Base-by-base conservation (phyloP, 257 asterid genomes). In the Solanum lignicaule region DNA sequence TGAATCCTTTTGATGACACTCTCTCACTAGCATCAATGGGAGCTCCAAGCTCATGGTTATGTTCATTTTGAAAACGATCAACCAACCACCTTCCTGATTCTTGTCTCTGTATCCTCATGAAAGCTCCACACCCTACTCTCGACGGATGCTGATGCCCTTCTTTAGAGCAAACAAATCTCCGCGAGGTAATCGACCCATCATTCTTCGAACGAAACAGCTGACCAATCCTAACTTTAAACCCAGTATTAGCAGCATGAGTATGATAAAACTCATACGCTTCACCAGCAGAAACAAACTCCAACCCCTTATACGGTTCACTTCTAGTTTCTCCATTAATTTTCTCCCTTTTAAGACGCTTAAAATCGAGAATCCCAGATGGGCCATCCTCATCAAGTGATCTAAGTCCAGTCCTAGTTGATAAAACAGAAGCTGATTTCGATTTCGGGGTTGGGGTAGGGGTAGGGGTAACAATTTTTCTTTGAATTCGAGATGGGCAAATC, bases 111-210 rank as follows among this genome's bases (percentile, higher is more conserved):
- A 96, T 96, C 92, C 98, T 92, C 98, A 95, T 94, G 88, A 89
- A 96, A n/a, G 98, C 98, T 18, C 99, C 99, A 87, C 99, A 96
- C 9, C 99, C 99, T n/a, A 94, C 94, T 92, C 99, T 95, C 1
- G 98, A 96, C 72, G 99, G 99, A 89, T 96, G 99, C 87, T 96
- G 99, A 87, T 93, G 96, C 89, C 99, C 99, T 92, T 95, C 99
- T 88, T 96, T 96, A 38, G 98, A 96, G 93, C 99, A 96, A 85
- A 96, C 98, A 87, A 96, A 96, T 92, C 99, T 95, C 48, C 98
- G 91, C 8, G 99, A 96, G 83, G 99, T 96, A 87, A 96, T 96
- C 5, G 98, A 95, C 81, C 99, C 99, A 52, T 96, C 99, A 83
- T 90, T 90, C 87, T 96, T 96, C 9, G 99, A 96, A 36, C 99